A percentile compares a stretch with the other conserved stretches of the same genome.
These are phyloP conservation scores for Extremus antarcticus DNA, from an alignment of 495 filamentous ascomycete species.

Conservation along the genomic window DNA sequence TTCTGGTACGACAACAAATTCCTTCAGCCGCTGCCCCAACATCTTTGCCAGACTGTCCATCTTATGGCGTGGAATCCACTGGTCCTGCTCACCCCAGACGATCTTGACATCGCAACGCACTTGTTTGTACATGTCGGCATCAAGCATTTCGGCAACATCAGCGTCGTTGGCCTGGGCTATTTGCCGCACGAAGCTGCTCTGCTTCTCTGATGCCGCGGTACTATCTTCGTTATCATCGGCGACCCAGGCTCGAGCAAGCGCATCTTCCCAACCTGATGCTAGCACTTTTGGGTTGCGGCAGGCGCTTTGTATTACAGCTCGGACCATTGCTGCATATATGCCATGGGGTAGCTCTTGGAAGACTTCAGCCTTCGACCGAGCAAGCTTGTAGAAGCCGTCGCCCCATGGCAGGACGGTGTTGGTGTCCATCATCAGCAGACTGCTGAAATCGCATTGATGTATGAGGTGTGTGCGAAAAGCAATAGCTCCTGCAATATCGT, in stretches of 20 bases:
- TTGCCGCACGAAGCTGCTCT: constrained; percentile 11
- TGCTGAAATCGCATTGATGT: constrained; percentile 5
- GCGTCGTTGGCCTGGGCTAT: constrained; percentile 14
- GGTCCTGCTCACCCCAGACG: constrained; percentile 9
- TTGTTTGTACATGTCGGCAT: constrained; percentile 2
- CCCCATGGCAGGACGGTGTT: constrained; percentile 14
- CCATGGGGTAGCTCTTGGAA: constrained; percentile 6
- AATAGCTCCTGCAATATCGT: constrained; percentile 13
- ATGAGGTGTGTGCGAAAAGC: constrained; percentile 10
- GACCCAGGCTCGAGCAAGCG: constrained; percentile 5
- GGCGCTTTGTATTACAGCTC: constrained; percentile 8
- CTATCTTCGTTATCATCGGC: not conserved
- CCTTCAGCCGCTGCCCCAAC: not conserved
- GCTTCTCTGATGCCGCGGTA: not conserved
- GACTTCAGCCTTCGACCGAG: not conserved
- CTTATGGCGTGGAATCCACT: constrained; percentile 15
- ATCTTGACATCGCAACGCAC: constrained; percentile 13
- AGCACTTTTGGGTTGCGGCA: constrained; percentile 4
- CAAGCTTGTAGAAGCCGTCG: constrained; percentile 15
- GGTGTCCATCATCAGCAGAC: constrained; percentile 4
- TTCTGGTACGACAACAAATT: constrained; percentile 3
- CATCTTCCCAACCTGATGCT: constrained; percentile 8
- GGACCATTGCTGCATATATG: constrained; percentile 7
- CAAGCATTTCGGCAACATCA: constrained; percentile 15
- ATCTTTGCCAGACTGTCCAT: constrained; percentile 1